A percentile compares a stretch with the other conserved stretches of the same genome.
Conservation (phyloP, 345 rosid species). For the Brassica napus region DNA sequence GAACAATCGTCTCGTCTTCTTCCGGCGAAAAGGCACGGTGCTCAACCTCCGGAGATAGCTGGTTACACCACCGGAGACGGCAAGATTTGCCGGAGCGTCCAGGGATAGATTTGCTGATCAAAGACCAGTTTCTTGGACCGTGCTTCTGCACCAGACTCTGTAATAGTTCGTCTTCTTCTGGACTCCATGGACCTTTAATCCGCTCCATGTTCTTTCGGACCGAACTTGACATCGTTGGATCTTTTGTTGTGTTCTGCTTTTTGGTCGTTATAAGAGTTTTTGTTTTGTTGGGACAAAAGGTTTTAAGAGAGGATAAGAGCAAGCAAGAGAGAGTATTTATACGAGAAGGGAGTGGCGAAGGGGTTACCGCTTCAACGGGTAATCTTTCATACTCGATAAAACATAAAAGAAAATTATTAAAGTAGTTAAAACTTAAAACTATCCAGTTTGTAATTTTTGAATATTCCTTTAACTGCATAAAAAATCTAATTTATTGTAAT, state of each 20-base stretch:
- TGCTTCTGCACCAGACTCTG: conserved; percentile 65
- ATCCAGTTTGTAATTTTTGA: background rate
- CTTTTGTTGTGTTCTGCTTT: conserved; percentile 1
- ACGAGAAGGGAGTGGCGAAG: conserved; percentile 27
- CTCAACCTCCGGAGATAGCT: conserved; percentile 90
- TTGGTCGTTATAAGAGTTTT: background rate
- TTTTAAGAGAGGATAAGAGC: conserved; percentile 37
- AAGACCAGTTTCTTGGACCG: conserved; percentile 93
- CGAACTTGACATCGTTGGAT: conserved; percentile 29
- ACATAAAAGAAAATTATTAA: conserved; percentile 1
- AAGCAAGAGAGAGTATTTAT: conserved; percentile 31
- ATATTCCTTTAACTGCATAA: conserved; percentile 5
- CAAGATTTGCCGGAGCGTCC: conserved; percentile 94
- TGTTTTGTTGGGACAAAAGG: conserved; percentile 3
- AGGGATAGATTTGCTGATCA: conserved; percentile 89
- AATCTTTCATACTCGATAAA: conserved; percentile 9
- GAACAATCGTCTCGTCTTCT: conserved; percentile 75
- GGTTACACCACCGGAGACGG: conserved; percentile 93
- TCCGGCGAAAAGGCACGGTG: conserved; percentile 75
- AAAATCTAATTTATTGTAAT: background rate
- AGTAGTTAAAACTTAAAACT: background rate
- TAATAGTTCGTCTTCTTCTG: conserved; percentile 86
- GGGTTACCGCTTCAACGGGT: conserved; percentile 41
- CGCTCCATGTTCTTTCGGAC: conserved; percentile 56
- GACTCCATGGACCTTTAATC: conserved; percentile 98